Evolutionary conservation across 495 filamentous ascomycete species (phyloP).

Genomic region (Xylaria palmicola): DNA sequence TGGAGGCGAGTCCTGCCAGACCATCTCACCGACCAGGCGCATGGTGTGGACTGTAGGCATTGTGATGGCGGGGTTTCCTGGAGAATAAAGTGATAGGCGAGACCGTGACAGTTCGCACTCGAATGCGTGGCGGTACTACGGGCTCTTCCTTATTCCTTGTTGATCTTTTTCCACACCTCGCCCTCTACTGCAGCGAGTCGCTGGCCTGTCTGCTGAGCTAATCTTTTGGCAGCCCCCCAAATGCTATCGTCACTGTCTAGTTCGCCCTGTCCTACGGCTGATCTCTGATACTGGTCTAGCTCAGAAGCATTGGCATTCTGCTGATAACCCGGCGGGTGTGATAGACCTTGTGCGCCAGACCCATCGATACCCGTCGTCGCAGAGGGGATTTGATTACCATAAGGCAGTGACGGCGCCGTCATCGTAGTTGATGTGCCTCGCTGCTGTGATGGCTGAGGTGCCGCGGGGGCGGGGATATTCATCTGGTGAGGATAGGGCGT

Average conservation of each 20-base stretch:
- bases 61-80: neutral
- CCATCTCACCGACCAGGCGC: neutral
- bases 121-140: neutral
- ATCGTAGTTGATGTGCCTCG: slow-evolving; percentile 36
- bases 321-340: slow-evolving; percentile 52
- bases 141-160: slow-evolving; percentile 39
- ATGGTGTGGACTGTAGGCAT: neutral
- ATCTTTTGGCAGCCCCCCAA: slow-evolving; percentile 57
- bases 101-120: neutral
- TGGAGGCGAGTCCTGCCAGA: slow-evolving; percentile 14
- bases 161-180: slow-evolving; percentile 71
- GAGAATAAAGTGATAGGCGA: slow-evolving; percentile 12
- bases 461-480: slow-evolving; percentile 36
- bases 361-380: slow-evolving; percentile 2
- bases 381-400: slow-evolving; percentile 16
- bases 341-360: slow-evolving; percentile 30
- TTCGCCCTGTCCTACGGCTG: slow-evolving; percentile 27
- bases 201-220: slow-evolving; percentile 59
- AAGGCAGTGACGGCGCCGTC: slow-evolving; percentile 20
- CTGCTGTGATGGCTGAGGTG: slow-evolving; percentile 32
- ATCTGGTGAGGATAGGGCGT: slow-evolving; percentile 44
- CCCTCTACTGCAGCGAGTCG: slow-evolving; percentile 63
- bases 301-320: slow-evolving; percentile 56
- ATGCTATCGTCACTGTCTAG: slow-evolving; percentile 39
- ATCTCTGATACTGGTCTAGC: slow-evolving; percentile 35